Conservation (phyloP, 179 eudicot species). For the Actinidia polygama region DNA sequence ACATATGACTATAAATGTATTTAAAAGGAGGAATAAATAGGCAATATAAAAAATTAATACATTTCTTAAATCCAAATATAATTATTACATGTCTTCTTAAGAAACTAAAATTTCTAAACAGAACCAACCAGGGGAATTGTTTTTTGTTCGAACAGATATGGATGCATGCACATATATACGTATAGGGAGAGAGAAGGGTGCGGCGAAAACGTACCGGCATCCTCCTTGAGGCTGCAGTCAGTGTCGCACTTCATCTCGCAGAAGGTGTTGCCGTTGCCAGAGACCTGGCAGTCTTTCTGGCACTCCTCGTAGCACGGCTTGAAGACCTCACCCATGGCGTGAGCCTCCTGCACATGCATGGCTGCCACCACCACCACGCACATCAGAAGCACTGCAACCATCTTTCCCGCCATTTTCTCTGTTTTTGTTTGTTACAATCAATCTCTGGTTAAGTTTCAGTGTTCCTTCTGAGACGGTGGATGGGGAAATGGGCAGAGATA, state of each 20-base stretch:
- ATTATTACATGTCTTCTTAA: no score
- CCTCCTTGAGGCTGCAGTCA: background rate
- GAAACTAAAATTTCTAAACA: no score
- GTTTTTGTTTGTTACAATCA: background rate
- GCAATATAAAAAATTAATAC: no score
- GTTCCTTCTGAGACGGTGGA: no score
- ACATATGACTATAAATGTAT: no score
- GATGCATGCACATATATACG: no score
- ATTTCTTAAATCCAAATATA: no score
- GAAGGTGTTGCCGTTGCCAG: slow-evolving; percentile 3
- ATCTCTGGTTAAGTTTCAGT: background rate
- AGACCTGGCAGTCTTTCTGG: background rate
- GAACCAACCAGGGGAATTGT: no score
- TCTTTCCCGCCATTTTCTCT: slow-evolving; percentile 26
- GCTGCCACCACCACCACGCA: slow-evolving; percentile 20
- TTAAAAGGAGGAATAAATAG: no score
- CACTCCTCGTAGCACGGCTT: slow-evolving; percentile 19
- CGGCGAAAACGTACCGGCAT: background rate
- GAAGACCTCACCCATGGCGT: background rate
- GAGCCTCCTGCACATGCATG: slow-evolving; percentile 10
- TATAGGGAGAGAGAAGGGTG: no score
- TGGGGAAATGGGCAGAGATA: no score
- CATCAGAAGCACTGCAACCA: slow-evolving; percentile 14
- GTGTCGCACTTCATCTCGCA: slow-evolving; percentile 18
- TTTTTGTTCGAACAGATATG: no score